Conservation (phyloP, 768 basidiomycete species). For the Lactarius sp. region DNA sequence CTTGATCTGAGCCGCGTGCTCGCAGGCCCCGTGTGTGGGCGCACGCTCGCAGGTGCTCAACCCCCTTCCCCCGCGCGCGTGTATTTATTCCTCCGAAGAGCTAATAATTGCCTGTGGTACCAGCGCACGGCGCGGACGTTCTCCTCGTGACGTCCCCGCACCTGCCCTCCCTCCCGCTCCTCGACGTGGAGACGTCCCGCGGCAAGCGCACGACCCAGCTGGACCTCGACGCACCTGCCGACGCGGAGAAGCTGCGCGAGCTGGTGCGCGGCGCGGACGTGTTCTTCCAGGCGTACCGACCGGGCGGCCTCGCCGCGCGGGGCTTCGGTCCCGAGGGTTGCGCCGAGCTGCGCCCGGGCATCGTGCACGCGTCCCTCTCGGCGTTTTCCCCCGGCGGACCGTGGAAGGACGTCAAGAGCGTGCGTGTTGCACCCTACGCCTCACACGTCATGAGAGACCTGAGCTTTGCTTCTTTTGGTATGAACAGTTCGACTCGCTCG, state of each 20-base stretch:
- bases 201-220: slow-evolving; percentile 62
- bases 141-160: slow-evolving; percentile 51
- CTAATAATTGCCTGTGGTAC: background rate
- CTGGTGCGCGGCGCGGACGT: slow-evolving; percentile 47
- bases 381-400: slow-evolving; percentile 58
- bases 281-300: slow-evolving; percentile 58
- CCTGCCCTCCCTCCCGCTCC: slow-evolving; percentile 45
- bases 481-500: slow-evolving; percentile 55
- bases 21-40: slow-evolving; percentile 53
- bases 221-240: slow-evolving; percentile 38
- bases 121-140: slow-evolving; percentile 56
- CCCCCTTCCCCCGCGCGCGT: no score
- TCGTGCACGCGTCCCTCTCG: slow-evolving; percentile 49
- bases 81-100: background rate
- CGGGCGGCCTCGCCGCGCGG: slow-evolving; percentile 43
- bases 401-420: slow-evolving; percentile 50
- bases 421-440: slow-evolving; percentile 28
- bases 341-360: slow-evolving; percentile 37
- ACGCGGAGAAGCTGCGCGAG: slow-evolving; percentile 32
- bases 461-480: no score
- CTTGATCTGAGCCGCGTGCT: slow-evolving; percentile 58
- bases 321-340: slow-evolving; percentile 46
- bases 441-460: background rate
- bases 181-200: slow-evolving; percentile 56
- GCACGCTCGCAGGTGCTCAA: slow-evolving; percentile 48